A percentile compares a stretch with the other conserved stretches of the same genome.
Conservation (phyloP, 2,329 filamentous ascomycete species). For the Calonectria pauciramosa region DNA sequence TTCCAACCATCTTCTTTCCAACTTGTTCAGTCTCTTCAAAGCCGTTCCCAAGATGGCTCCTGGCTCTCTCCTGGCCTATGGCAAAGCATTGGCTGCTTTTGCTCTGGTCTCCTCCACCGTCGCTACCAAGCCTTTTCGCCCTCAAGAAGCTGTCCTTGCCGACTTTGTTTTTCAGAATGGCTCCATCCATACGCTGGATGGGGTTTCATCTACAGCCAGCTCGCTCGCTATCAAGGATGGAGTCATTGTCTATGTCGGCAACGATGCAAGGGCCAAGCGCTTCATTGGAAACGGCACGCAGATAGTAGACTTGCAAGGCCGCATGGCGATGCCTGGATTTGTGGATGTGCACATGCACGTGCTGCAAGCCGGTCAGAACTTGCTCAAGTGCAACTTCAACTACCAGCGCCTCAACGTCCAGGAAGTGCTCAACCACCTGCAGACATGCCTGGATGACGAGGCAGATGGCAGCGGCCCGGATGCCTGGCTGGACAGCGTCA, state of each 20-base stretch:
- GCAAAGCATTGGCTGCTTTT: neutral
- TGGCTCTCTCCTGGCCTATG: neutral
- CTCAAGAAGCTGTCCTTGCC: neutral
- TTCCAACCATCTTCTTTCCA: too few relatives aligned
- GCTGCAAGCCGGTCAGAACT: conserved; percentile 36
- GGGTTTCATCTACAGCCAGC: neutral
- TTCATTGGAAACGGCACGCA: conserved; percentile 43
- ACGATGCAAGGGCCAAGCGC: conserved; percentile 27
- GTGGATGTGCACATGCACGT: conserved; percentile 47
- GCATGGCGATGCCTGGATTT: conserved; percentile 48
- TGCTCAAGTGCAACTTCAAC: conserved; percentile 45
- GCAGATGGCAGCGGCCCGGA: conserved; percentile 35
- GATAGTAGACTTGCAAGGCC: conserved; percentile 43
- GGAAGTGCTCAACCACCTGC: conserved; percentile 37
- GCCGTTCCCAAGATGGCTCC: neutral
- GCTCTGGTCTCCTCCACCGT: neutral
- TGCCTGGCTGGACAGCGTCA: conserved; percentile 44
- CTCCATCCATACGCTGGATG: neutral
- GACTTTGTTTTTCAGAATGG: neutral
- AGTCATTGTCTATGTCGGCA: conserved; percentile 38
- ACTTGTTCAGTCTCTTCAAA: too few relatives aligned
- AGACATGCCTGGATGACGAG: conserved; percentile 41
- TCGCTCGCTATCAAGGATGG: conserved; percentile 35
- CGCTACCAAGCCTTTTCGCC: neutral
- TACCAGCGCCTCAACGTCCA: conserved; percentile 42